Percentiles rank a stretch among this genome's conserved stretches.
These are phyloP conservation scores for Saccharum hybrid DNA, from an alignment of 202 grass and related monocot genomes.

Conservation along the genomic window DNA sequence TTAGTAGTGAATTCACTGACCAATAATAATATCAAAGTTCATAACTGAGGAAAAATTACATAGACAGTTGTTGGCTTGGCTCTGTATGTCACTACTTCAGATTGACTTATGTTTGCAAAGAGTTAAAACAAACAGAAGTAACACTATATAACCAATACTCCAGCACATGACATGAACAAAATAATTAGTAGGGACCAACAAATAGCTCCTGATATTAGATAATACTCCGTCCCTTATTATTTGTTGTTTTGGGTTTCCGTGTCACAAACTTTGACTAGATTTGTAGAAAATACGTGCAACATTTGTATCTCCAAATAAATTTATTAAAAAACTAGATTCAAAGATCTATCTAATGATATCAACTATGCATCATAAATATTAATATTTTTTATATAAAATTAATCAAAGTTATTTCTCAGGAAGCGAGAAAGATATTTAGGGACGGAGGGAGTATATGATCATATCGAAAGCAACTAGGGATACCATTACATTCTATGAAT, in stretches of 20 bases:
- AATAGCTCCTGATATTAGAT: neutral
- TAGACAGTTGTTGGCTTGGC: neutral
- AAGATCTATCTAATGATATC: too few species aligned
- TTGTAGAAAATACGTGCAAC: too few species aligned
- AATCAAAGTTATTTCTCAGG: too few species aligned
- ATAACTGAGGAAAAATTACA: neutral
- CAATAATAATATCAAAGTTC: neutral
- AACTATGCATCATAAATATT: too few species aligned
- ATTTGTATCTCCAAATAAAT: too few species aligned
- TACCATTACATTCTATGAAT: slow-evolving; percentile 17
- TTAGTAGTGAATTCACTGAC: neutral
- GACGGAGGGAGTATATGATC: neutral
- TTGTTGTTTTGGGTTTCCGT: too few species aligned
- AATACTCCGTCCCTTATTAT: neutral
- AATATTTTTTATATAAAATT: too few species aligned
- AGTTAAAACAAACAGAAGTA: slow-evolving; percentile 21
- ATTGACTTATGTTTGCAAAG: neutral
- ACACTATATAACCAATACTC: slow-evolving; percentile 18
- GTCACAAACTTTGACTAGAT: too few species aligned
- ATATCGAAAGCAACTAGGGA: neutral
- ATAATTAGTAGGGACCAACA: neutral
- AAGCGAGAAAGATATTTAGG: too few species aligned
- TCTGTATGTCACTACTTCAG: neutral
- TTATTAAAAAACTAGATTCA: too few species aligned
- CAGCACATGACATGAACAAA: slow-evolving; percentile 16